Evolutionary conservation across 805 yeast species (phyloP), one percentile per base, ranked within the genome.

Genomic region (Saccharomycopsis amapae): DNA sequence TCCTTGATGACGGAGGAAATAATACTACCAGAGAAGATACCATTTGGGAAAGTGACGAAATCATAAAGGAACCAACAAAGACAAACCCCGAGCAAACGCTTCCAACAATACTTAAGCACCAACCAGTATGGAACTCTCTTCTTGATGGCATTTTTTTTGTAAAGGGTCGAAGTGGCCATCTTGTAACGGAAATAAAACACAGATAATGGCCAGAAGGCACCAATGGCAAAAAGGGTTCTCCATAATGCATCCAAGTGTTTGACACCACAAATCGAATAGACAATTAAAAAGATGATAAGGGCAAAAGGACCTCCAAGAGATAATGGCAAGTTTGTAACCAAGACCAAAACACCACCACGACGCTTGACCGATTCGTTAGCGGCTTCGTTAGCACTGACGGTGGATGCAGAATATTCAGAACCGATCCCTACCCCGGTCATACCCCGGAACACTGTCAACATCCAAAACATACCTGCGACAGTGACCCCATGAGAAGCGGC

Each of bases 261-360:
- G 6, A 64, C 64, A 31, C 73, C 72, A 26, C 81, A 74, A 40
- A 81, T 80, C 43, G 71, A 68, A 62, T 75, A 72, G 9, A 83
- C 87, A 54, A 84, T 79, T 55, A 84, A 66, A 57, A 83, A 84
- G 31, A 83, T 68, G 40, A 72, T 70, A 42, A 80, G 60, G 13
- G 86, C 84, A 58, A 84, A 76, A n/a, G 90, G 90, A 3, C 87
- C 87, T 42, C 94, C 93, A 34, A 83, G 68, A 3, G 84, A 70
- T 35, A 84, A 64, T 2, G 90, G 93, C 40, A 84, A 65, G 59
- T 84, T 84, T 15, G 90, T 82, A 26, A 79, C 81, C 60, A 84
- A 53, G 28, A 75, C 71, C 56, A 82, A 79, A 18, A 73, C 68
- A 32, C 80, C 77, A 42, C 93, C 89, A 59, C 93, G 69, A 56